Conservation (phyloP, 345 rosid species). For the Pugionium dolabratum region DNA sequence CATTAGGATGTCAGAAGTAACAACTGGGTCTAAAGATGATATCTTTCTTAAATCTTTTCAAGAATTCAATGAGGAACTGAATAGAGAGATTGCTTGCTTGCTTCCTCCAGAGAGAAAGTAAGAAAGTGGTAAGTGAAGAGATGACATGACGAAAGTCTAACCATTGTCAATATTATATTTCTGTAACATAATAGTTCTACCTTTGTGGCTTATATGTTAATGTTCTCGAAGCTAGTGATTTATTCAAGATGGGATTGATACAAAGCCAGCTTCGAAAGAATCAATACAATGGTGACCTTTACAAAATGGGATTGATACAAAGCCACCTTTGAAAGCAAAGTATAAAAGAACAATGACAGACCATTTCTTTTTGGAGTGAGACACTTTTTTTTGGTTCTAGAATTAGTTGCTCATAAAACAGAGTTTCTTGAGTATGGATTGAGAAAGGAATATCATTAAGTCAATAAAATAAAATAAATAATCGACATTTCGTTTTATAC, state of each 20-base stretch:
- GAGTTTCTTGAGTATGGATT: constrained; percentile 27
- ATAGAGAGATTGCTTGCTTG: constrained; percentile 31
- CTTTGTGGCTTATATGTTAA: constrained; percentile 28
- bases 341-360: constrained; percentile 28
- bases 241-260: background rate
- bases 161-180: constrained; percentile 27
- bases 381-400: constrained; percentile 26
- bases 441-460: constrained; percentile 32
- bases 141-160: background rate
- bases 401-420: constrained; percentile 14
- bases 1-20: constrained; percentile 20
- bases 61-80: constrained; percentile 15
- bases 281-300: constrained; percentile 11
- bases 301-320: constrained; percentile 28
- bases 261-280: background rate
- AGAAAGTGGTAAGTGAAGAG: constrained; percentile 38
- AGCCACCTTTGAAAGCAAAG: constrained; percentile 37
- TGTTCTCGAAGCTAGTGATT: constrained; percentile 20
- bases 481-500: background rate
- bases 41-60: background rate
- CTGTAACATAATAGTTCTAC: constrained; percentile 30
- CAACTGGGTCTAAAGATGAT: constrained; percentile 24
- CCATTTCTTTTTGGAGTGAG: constrained; percentile 1
- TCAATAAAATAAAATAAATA: constrained; percentile 1
- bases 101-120: constrained; percentile 25